Evolutionary conservation across 306 rosid genomes (phyloP).

Genomic region (Rubus idaeus): DNA sequence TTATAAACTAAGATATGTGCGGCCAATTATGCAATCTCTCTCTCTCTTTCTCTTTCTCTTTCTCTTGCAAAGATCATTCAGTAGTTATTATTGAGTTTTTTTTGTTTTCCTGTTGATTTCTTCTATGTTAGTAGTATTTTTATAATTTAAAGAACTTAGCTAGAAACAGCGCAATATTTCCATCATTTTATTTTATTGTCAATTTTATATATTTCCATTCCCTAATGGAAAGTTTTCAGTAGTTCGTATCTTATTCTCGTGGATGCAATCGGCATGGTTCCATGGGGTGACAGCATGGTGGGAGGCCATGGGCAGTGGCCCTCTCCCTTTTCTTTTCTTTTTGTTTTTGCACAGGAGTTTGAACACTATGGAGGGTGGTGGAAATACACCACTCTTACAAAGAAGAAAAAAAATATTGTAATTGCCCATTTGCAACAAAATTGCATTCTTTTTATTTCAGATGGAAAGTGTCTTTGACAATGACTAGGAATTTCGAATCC

Average conservation of each 20-base stretch:
- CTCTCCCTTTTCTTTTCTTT: background rate
- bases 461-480: background rate
- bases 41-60: background rate
- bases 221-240: no score
- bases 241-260: background rate
- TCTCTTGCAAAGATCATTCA: background rate
- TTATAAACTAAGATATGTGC: background rate
- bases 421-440: background rate
- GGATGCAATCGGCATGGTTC: background rate
- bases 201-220: background rate
- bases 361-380: background rate
- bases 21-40: background rate
- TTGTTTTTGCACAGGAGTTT: background rate
- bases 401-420: background rate
- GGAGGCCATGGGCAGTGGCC: background rate
- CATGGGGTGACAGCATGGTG: background rate
- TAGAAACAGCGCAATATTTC: background rate
- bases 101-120: background rate
- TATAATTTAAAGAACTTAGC: background rate
- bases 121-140: background rate
- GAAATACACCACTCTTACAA: background rate
- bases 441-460: background rate
- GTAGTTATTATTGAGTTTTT: background rate
- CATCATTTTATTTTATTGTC: background rate
- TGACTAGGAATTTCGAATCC: background rate